Conservation (phyloP, 208 protist species). For the Acanthamoeba royreba region DNA sequence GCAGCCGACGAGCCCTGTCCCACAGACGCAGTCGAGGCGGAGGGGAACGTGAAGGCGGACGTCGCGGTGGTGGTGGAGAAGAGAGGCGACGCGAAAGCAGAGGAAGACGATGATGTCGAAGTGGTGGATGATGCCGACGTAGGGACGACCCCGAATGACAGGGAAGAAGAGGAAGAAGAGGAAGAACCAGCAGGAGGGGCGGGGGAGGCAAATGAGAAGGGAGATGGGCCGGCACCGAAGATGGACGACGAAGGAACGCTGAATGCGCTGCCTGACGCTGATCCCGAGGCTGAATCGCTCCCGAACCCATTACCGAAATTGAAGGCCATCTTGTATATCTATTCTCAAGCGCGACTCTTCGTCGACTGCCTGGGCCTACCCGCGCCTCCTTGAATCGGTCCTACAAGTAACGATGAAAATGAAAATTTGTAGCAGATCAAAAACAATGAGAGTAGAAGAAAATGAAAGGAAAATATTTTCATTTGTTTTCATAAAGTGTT, state of each 20-base stretch:
- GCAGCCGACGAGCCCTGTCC: too few species aligned
- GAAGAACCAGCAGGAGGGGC: not conserved
- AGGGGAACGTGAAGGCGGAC: not conserved
- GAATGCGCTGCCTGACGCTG: not conserved
- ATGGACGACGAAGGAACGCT: not conserved
- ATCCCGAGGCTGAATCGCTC: not conserved
- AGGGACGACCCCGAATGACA: not conserved
- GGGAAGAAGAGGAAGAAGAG: not conserved
- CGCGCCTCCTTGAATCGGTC: too few species aligned
- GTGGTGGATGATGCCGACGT: too few species aligned
- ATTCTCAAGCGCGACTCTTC: too few species aligned
- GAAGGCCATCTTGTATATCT: not conserved
- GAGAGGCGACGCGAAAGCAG: not conserved
- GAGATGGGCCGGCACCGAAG: not conserved
- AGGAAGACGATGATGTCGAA: not conserved
- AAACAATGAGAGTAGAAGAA: too few species aligned
- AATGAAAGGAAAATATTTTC: too few species aligned
- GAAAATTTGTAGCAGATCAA: too few species aligned
- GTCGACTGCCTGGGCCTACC: too few species aligned
- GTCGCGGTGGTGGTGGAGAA: not conserved
- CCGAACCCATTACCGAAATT: not conserved
- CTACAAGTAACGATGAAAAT: too few species aligned
- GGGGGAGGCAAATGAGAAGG: not conserved
- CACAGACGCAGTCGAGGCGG: not conserved
- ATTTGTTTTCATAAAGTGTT: too few species aligned